Evolutionary conservation across 306 rosid genomes (phyloP).

Genomic region (Clitoria ternatea): DNA sequence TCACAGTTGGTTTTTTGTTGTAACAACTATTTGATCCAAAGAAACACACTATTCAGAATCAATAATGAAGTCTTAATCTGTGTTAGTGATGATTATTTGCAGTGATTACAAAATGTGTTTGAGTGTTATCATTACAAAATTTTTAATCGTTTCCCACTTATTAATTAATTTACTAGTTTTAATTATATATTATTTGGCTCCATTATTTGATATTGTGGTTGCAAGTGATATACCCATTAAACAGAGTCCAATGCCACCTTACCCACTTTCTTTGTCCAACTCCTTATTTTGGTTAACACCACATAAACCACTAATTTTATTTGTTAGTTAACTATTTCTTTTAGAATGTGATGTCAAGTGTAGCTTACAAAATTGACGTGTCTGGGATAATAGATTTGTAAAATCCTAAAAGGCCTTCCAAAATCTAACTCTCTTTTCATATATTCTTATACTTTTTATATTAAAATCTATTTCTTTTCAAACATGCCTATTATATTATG

Average conservation of each 20-base stretch:
- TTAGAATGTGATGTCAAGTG: conserved; percentile 64
- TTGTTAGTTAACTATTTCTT: conserved; percentile 35
- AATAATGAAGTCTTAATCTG: background rate
- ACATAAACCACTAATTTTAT: conserved; percentile 49
- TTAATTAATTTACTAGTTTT: conserved; percentile 23
- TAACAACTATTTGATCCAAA: background rate
- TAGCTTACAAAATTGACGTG: conserved; percentile 52
- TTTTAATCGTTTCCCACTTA: conserved; percentile 29
- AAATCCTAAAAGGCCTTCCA: conserved; percentile 40
- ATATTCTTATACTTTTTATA: conserved; percentile 17
- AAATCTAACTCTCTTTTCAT: conserved; percentile 40
- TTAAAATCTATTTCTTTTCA: conserved; percentile 19
- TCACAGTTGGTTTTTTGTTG: background rate
- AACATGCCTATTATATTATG: conserved; percentile 10
- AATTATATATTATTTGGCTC: conserved; percentile 24
- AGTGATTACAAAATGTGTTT: background rate
- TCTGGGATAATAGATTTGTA: conserved; percentile 32
- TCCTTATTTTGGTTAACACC: conserved; percentile 40
- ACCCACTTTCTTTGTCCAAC: conserved; percentile 51
- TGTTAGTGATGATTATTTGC: background rate
- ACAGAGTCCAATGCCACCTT: conserved; percentile 31
- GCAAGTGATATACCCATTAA: conserved; percentile 65
- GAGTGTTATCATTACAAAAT: background rate
- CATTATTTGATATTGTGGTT: conserved; percentile 39
- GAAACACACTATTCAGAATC: background rate